Conservation (phyloP, 2,329 filamentous ascomycete species). For the Pezicula neosporulosa region DNA sequence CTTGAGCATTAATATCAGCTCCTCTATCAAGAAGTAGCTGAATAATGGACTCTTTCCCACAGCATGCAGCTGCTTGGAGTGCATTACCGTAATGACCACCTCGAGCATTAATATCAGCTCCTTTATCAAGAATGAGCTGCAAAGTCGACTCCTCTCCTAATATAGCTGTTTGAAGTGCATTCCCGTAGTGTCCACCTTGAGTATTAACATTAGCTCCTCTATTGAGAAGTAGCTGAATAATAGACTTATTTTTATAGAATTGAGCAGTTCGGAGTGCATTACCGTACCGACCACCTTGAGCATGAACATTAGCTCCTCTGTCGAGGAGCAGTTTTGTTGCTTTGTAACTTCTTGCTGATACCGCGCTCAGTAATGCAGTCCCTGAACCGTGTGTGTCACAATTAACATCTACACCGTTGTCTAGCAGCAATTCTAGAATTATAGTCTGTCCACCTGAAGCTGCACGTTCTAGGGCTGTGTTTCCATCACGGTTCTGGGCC, state of each 20-base stretch:
- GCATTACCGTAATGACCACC: constrained; percentile 17
- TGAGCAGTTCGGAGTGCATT: constrained; percentile 5
- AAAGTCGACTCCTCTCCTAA: constrained; percentile 5
- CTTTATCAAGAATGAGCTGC: constrained; percentile 7
- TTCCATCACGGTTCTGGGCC: too few relatives aligned
- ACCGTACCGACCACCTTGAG: constrained; percentile 12
- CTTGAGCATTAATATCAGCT: too few relatives aligned
- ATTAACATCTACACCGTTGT: background rate
- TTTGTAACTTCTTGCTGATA: background rate
- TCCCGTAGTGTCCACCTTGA: too few relatives aligned
- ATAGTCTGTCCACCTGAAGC: background rate
- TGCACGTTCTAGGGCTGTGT: too few relatives aligned
- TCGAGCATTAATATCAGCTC: constrained; percentile 19
- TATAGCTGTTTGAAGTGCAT: background rate
- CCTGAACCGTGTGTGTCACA: background rate
- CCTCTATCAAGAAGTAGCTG: too few relatives aligned
- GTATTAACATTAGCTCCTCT: too few relatives aligned
- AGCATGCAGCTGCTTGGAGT: background rate
- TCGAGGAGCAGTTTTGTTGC: constrained; percentile 12
- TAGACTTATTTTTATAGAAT: too few relatives aligned
- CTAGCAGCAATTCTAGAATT: background rate
- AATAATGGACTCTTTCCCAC: too few relatives aligned
- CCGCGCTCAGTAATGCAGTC: constrained; percentile 7
- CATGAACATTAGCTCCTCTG: constrained; percentile 19
- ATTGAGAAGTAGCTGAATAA: too few relatives aligned